A percentile compares a stretch with the other conserved stretches of the same genome.
Evolutionary conservation across 2,329 filamentous ascomycete genomes (phyloP).

Genomic region (Chrysosporium keratinophilum): DNA sequence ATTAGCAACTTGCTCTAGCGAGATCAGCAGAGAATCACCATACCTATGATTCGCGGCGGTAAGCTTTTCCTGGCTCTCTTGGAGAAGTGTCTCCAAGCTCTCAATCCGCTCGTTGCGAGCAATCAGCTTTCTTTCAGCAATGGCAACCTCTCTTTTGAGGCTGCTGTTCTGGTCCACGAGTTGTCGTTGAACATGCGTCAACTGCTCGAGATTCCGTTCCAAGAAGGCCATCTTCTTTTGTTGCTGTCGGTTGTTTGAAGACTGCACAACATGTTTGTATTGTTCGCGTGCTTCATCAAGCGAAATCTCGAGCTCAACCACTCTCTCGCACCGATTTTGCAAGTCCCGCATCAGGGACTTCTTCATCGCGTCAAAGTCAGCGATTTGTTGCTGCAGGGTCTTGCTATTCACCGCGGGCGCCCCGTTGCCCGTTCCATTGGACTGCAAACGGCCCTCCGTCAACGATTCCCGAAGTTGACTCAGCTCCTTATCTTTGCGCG

Average conservation of each 20-base stretch:
- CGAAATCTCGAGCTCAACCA: slow-evolving; percentile 95
- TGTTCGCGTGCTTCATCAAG: slow-evolving; percentile 96
- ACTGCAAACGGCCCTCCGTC: slow-evolving; percentile 47
- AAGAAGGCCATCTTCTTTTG: slow-evolving; percentile 99
- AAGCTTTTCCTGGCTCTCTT: slow-evolving; percentile 97
- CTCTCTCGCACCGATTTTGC: slow-evolving; percentile 94
- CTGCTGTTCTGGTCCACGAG: slow-evolving; percentile 95
- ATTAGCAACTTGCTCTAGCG: slow-evolving; percentile 12
- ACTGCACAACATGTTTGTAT: slow-evolving; percentile 95
- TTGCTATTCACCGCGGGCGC: slow-evolving; percentile 62
- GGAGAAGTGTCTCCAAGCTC: slow-evolving; percentile 79
- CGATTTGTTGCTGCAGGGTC: slow-evolving; percentile 93
- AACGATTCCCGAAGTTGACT: slow-evolving; percentile 69
- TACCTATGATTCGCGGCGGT: slow-evolving; percentile 96
- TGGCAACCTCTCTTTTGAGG: slow-evolving; percentile 97
- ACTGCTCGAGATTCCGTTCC: slow-evolving; percentile 92
- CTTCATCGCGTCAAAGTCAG: slow-evolving; percentile 99
- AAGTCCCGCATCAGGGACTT: slow-evolving; percentile 98
- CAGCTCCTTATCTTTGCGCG: slow-evolving; percentile 71
- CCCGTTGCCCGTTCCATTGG: slow-evolving; percentile 49
- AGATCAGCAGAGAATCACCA: slow-evolving; percentile 27
- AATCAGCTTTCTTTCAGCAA: slow-evolving; percentile 93
- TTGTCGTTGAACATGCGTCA: slow-evolving; percentile 94
- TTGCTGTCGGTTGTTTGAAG: slow-evolving; percentile 94
- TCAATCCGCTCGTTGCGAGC: slow-evolving; percentile 95